A percentile compares a stretch with the other conserved stretches of the same genome.
These are phyloP conservation scores for Mycena citricolor DNA, from an alignment of 1,284 basidiomycete species.

Conservation along the genomic window DNA sequence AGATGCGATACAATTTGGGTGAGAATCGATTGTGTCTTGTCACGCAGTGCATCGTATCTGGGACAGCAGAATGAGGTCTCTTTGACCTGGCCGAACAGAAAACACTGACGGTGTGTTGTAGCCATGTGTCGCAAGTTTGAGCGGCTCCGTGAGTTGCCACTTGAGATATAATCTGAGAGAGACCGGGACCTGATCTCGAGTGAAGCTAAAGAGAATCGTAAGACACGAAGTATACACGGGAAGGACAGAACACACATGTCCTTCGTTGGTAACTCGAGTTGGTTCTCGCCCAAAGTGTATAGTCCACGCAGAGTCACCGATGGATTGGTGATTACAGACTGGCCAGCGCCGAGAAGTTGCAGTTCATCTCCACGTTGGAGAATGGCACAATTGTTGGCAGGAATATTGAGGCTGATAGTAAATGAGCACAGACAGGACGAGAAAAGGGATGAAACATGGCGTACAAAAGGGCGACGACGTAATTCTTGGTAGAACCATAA, in stretches of 20 bases:
- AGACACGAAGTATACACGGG: too few relatives aligned
- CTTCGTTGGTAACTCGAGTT: slow-evolving; percentile 81
- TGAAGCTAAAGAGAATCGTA: slow-evolving; percentile 68
- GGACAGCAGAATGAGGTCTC: slow-evolving; percentile 3
- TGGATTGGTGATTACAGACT: slow-evolving; percentile 79
- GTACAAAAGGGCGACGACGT: slow-evolving; percentile 75
- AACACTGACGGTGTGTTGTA: slow-evolving; percentile 59
- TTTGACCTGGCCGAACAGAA: neutral
- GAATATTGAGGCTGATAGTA: slow-evolving; percentile 64
- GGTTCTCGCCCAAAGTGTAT: slow-evolving; percentile 77
- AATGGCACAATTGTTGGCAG: slow-evolving; percentile 81
- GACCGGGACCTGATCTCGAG: slow-evolving; percentile 81
- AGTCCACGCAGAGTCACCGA: slow-evolving; percentile 75
- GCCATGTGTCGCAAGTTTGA: slow-evolving; percentile 74
- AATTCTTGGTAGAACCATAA: slow-evolving; percentile 48
- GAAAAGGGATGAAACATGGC: slow-evolving; percentile 26
- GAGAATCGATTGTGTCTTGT: slow-evolving; percentile 81
- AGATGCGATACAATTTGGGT: slow-evolving; percentile 80
- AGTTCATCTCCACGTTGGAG: slow-evolving; percentile 78
- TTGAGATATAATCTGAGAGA: slow-evolving; percentile 79
- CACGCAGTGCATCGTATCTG: slow-evolving; percentile 69
- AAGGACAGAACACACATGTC: slow-evolving; percentile 68
- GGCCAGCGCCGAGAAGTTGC: slow-evolving; percentile 72
- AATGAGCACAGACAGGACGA: slow-evolving; percentile 8
- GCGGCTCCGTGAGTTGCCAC: slow-evolving; percentile 76